Evolutionary conservation across 371 early-diverging fungal genomes (phyloP), one percentile per base, ranked within the genome.

Genomic region (Rhizopus arrhizus): DNA sequence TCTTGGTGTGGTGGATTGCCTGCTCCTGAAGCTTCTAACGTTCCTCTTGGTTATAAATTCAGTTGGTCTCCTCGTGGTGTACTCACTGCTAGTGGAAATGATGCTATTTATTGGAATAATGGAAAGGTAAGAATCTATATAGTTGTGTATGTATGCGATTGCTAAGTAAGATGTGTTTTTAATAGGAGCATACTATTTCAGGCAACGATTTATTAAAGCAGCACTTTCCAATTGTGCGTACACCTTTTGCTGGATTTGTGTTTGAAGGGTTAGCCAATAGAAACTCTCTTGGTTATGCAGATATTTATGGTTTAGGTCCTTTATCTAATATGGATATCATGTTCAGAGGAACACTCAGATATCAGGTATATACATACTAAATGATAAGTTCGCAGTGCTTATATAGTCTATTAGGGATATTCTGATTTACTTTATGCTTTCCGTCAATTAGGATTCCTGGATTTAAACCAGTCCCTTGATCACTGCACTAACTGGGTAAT

Each of bases 1-100:
- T 91, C 92, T 33, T 95, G 90, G 90, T 95, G 95, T 65, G 95
- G 95, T 49, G 95, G 95, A 12, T 74, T 95, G 11, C 95, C 95
- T 7, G 91, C 94, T 4, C 95, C 95, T 22, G 94, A 94, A 68
- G 87, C 84, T 11, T 91, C 91, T 36, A 85, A 91, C 70, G 91
- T 89, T 33, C 95, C 95, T 12, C 71, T 95, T 47, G 91, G 92
- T 8, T 95, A 95, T 84, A 95, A 95, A 67, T 95, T 95, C 74
- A 86, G 87, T 45, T 95, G 95, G 95, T 89, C 89, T 1, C 89
- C 92, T 33, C 83, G 93, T 42, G 94, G 94, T 47, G 94, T 93
- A 6, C 73, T 95, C 46, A 86, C 91, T 3, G 95, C 95, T 40
- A 83, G 90, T 33, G 70, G 87, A 35, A 95, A 95, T 66, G 87